A percentile compares a stretch with the other conserved stretches of the same genome.
phyloP scores from a whole-genome alignment of 2,329 filamentous ascomycete genomes.

The Cladosporium colombiae region DNA sequence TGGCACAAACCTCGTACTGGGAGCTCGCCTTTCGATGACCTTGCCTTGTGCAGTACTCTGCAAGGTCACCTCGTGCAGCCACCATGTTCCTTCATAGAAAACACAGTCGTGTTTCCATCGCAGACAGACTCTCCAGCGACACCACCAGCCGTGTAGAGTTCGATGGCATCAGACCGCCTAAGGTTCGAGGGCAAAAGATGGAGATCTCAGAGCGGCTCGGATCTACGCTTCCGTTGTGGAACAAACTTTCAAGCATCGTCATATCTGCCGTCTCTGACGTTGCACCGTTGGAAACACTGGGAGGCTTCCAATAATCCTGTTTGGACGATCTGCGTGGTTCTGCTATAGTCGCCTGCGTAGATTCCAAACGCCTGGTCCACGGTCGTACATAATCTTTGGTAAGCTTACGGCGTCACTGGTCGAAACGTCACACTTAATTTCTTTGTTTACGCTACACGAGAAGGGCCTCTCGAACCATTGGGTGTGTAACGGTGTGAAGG shows the following conservation, averaged over 20 bases:
- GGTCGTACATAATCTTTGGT: background rate
- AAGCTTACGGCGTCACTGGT: background rate
- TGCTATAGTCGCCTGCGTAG: background rate
- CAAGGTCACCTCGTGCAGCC: background rate
- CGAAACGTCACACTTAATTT: background rate
- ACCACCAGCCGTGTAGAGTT: background rate
- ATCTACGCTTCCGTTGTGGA: background rate
- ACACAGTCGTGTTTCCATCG: background rate
- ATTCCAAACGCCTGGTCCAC: background rate
- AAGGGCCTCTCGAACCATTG: background rate
- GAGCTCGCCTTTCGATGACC: background rate
- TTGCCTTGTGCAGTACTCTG: background rate
- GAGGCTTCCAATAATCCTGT: background rate
- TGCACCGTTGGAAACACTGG: background rate
- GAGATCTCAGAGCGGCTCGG: conserved; percentile 2
- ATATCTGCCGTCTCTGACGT: conserved; percentile 14
- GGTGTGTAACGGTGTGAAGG: background rate
- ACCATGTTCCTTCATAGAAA: background rate
- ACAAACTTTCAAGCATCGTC: conserved; percentile 8
- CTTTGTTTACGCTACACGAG: background rate
- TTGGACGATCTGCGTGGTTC: background rate
- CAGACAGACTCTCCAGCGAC: background rate
- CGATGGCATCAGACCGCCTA: background rate
- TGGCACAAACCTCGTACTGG: background rate
- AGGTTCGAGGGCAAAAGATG: background rate